phyloP scores from a whole-genome alignment of 176 grass and related monocot genomes.

The Zoysia pacifica region DNA sequence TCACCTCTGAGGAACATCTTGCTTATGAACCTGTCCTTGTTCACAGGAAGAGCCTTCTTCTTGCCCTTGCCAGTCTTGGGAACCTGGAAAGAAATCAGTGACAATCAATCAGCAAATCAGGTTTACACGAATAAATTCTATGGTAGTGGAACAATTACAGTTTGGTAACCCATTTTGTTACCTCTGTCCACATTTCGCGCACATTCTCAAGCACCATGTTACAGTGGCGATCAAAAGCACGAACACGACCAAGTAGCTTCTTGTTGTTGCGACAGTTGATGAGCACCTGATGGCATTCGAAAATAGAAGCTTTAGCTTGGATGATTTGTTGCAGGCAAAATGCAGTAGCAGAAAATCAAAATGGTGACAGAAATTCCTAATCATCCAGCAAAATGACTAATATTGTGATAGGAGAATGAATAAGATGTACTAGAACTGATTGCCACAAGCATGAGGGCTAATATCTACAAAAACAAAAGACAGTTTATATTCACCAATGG shows the following conservation, averaged over 20 bases:
- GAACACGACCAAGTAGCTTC: slow-evolving; percentile 67
- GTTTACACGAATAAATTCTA: background rate
- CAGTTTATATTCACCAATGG: background rate
- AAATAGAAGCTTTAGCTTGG: background rate
- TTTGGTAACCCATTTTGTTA: slow-evolving; percentile 23
- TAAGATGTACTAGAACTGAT: background rate
- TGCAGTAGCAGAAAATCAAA: background rate
- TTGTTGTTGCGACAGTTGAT: slow-evolving; percentile 84
- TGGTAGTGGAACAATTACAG: background rate
- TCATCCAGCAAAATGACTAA: background rate
- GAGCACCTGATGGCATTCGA: slow-evolving; percentile 47
- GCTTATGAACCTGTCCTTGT: slow-evolving; percentile 85
- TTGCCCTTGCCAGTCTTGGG: slow-evolving; percentile 83
- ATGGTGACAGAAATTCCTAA: background rate
- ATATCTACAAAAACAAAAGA: background rate
- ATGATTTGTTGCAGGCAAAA: background rate
- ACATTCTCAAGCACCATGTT: slow-evolving; percentile 89
- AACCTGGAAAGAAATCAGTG: slow-evolving; percentile 44
- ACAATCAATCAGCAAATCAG: background rate
- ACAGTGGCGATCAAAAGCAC: slow-evolving; percentile 83
- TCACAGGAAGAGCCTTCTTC: slow-evolving; percentile 74
- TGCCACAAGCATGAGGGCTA: background rate
- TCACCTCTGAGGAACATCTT: slow-evolving; percentile 85
- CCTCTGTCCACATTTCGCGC: slow-evolving; percentile 86
- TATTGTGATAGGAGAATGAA: background rate